phyloP scores from a whole-genome alignment of 441 rosid species.

The Populus tomentosa region DNA sequence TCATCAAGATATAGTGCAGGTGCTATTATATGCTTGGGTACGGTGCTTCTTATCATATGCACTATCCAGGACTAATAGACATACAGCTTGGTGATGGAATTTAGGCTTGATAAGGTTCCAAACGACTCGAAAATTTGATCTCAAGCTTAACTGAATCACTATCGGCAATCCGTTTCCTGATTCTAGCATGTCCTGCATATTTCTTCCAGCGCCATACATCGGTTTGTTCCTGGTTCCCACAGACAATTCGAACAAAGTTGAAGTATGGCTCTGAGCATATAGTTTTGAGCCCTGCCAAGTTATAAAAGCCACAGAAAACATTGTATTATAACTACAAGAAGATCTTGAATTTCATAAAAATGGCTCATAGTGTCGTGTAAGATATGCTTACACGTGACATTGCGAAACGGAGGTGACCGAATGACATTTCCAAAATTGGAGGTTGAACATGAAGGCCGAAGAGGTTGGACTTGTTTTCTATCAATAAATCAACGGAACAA shows the following conservation, averaged over 20 bases:
- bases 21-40: constrained; percentile 37
- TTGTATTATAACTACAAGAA: not conserved
- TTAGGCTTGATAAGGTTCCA: constrained; percentile 53
- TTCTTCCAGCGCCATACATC: constrained; percentile 81
- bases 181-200: constrained; percentile 68
- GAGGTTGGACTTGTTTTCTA: constrained; percentile 77
- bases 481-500: constrained; percentile 42
- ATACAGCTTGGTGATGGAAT: constrained; percentile 47
- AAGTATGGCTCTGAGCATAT: constrained; percentile 40
- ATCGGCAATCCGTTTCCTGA: constrained; percentile 65
- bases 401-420: constrained; percentile 60
- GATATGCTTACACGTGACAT: constrained; percentile 38
- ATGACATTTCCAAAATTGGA: constrained; percentile 48
- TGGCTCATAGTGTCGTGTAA: not conserved
- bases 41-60: constrained; percentile 33
- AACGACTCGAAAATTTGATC: constrained; percentile 50
- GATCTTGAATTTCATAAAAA: not conserved
- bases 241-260: constrained; percentile 33
- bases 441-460: constrained; percentile 72
- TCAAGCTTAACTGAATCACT: constrained; percentile 33
- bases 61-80: constrained; percentile 38
- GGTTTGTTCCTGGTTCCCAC: constrained; percentile 60
- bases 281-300: constrained; percentile 46
- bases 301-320: not conserved
- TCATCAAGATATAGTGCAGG: constrained; percentile 28